A percentile compares a stretch with the other conserved stretches of the same genome.
Conservation (phyloP, 495 filamentous ascomycete species). For the Cenococcum geophilum region DNA sequence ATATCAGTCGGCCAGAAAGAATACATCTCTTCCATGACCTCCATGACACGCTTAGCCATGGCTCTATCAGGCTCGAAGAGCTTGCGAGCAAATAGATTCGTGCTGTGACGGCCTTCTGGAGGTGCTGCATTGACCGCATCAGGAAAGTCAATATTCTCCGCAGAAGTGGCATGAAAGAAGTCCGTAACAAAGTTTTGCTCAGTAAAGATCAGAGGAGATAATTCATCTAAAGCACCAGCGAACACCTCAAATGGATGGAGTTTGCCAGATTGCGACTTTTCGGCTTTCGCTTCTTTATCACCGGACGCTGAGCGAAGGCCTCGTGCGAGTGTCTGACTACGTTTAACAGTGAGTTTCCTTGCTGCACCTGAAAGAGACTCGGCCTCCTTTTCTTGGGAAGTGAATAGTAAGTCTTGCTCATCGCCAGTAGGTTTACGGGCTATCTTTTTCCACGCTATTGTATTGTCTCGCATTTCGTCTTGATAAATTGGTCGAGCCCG, state of each 20-base stretch:
- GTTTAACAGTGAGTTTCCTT: conserved; percentile 85
- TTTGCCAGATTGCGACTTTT: conserved; percentile 60
- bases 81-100: conserved; percentile 63
- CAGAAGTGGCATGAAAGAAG: conserved; percentile 83
- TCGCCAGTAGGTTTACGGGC: conserved; percentile 73
- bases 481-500: conserved; percentile 70
- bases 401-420: conserved; percentile 84
- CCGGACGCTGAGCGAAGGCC: conserved; percentile 63
- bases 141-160: conserved; percentile 69
- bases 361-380: conserved; percentile 69
- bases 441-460: conserved; percentile 74
- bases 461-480: conserved; percentile 72
- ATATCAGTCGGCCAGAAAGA: conserved; percentile 72
- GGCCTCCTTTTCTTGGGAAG: conserved; percentile 75
- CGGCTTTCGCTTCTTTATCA: conserved; percentile 56
- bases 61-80: conserved; percentile 78
- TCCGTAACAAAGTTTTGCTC: conserved; percentile 94
- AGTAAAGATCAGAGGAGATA: conserved; percentile 69
- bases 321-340: conserved; percentile 72
- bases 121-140: conserved; percentile 62
- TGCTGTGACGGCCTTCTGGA: conserved; percentile 61
- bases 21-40: conserved; percentile 83
- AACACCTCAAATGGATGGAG: conserved; percentile 79
- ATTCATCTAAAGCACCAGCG: conserved; percentile 68
- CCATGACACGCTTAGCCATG: conserved; percentile 69